phyloP scores from a whole-genome alignment of 1,139 yeast species.

The Saccharomyces hybrid region DNA sequence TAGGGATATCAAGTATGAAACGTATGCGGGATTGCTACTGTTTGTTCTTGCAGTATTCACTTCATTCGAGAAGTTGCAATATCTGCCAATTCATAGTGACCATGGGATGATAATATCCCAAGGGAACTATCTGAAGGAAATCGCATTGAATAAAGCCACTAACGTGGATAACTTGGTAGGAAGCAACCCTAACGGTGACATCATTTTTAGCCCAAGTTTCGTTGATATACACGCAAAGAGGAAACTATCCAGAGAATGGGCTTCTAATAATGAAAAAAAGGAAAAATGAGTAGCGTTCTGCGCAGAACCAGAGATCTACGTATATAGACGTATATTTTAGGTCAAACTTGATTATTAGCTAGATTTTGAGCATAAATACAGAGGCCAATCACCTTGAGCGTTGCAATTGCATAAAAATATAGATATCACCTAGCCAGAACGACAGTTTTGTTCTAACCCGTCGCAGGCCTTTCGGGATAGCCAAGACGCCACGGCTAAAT shows the following conservation, averaged over 20 bases:
- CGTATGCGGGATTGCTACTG: slow-evolving; percentile 18
- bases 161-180: slow-evolving; percentile 26
- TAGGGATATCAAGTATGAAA: slow-evolving; percentile 27
- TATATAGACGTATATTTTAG: neutral
- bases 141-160: slow-evolving; percentile 26
- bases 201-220: slow-evolving; percentile 26
- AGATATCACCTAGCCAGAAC: too few relatives aligned
- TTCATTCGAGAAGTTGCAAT: slow-evolving; percentile 22
- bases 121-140: slow-evolving; percentile 25
- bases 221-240: slow-evolving; percentile 25
- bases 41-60: slow-evolving; percentile 22
- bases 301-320: neutral
- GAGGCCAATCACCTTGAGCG: too few relatives aligned
- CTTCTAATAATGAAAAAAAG: slow-evolving; percentile 1
- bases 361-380: neutral
- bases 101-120: slow-evolving; percentile 12
- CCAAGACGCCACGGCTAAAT: too few relatives aligned
- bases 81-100: slow-evolving; percentile 18
- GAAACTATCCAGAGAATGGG: slow-evolving; percentile 17
- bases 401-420: too few relatives aligned
- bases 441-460: too few relatives aligned
- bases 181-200: slow-evolving; percentile 27
- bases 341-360: neutral
- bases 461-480: too few relatives aligned
- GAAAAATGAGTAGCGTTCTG: neutral